Percentiles rank a stretch among this genome's conserved stretches.
Evolutionary conservation across 345 rosid species (phyloP).

Genomic region (Eucalyptus tenuipes): DNA sequence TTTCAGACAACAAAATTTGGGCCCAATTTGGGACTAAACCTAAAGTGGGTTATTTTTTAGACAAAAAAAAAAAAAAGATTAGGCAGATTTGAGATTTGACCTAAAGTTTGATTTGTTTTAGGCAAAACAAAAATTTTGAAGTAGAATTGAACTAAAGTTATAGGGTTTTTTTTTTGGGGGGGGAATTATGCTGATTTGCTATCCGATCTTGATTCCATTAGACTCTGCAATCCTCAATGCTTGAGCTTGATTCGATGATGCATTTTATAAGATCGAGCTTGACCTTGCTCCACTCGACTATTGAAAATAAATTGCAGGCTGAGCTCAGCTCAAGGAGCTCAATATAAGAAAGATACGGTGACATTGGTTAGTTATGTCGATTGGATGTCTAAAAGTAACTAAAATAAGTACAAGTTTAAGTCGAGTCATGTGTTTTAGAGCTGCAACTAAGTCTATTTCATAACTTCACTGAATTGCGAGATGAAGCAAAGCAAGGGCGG

Average conservation of each 20-base stretch:
- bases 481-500: background rate
- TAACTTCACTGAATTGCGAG: background rate
- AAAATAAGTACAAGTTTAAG: background rate
- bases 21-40: no score
- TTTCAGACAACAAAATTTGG: no score
- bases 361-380: background rate
- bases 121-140: no score
- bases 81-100: no score
- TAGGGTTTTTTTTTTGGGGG: no score
- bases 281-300: background rate
- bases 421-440: background rate
- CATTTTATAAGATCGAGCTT: background rate
- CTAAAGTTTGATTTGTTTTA: no score
- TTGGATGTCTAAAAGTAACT: background rate
- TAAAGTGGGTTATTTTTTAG: no score
- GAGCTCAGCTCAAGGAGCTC: background rate
- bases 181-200: no score
- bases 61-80: no score
- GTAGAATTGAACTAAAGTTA: no score
- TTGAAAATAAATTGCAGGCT: background rate
- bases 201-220: no score
- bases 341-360: background rate
- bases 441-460: background rate
- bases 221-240: background rate
- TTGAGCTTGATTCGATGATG: background rate